Evolutionary conservation across 2,329 filamentous ascomycete genomes (phyloP).

Genomic region (Ramularia endophylla): DNA sequence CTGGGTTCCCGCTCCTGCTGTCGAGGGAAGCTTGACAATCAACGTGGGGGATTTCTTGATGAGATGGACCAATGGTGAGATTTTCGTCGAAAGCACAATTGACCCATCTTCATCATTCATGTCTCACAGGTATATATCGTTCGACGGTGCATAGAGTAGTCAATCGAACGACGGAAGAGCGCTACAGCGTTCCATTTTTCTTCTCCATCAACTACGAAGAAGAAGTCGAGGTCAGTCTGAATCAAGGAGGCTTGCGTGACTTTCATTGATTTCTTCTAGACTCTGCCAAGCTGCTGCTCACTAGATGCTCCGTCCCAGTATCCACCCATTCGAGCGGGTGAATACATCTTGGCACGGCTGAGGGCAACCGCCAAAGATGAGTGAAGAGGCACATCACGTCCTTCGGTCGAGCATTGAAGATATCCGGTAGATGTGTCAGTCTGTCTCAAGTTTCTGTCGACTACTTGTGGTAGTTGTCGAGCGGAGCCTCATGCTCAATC

Average conservation of each 20-base stretch:
- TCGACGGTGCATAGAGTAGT: constrained; percentile 44
- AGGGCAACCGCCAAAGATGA: constrained; percentile 11
- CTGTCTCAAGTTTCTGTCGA: neutral
- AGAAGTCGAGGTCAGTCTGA: constrained; percentile 25
- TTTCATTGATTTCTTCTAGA: constrained; percentile 15
- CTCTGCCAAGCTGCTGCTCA: constrained; percentile 33
- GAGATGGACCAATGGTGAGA: constrained; percentile 38
- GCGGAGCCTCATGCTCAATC: constrained; percentile 31
- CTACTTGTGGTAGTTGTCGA: constrained; percentile 27
- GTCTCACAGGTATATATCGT: constrained; percentile 29
- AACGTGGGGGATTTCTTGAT: constrained; percentile 49
- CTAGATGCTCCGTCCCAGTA: constrained; percentile 30
- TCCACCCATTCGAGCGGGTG: constrained; percentile 33
- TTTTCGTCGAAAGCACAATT: neutral
- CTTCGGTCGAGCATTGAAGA: too few relatives aligned
- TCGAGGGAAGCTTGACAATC: constrained; percentile 42
- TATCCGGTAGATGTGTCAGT: too few relatives aligned
- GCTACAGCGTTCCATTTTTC: constrained; percentile 45
- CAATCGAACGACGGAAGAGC: constrained; percentile 34
- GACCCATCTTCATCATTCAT: neutral
- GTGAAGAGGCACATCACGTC: too few relatives aligned
- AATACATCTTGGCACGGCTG: constrained; percentile 35
- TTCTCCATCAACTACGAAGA: constrained; percentile 37
- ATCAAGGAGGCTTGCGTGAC: neutral
- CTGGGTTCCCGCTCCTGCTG: constrained; percentile 42